Percentiles rank a stretch among this genome's conserved stretches.
Evolutionary conservation across 75 land plant species (phyloP).

Genomic region (Cupressus sempervirens): DNA sequence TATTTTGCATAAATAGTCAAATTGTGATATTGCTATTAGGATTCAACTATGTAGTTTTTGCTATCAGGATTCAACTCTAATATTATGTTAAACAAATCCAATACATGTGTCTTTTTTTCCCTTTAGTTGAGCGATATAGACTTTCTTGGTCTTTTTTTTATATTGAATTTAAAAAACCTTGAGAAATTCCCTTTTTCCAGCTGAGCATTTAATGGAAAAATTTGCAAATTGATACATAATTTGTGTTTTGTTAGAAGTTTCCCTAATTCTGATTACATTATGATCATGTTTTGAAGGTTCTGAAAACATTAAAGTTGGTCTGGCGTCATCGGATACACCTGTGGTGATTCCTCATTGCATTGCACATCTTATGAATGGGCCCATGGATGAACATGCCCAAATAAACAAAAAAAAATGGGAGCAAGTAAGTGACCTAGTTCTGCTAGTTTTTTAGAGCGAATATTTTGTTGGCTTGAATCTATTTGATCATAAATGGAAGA

Average conservation of each 20-base stretch:
- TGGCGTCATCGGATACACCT: conserved; percentile 70
- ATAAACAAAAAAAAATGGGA: neutral
- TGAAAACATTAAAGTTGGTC: conserved; percentile 74
- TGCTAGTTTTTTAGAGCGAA: neutral
- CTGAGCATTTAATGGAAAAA: neutral
- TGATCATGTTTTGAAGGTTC: conserved; percentile 52
- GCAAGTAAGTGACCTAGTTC: conserved; percentile 10
- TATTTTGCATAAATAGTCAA: too few relatives aligned
- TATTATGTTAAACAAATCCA: neutral
- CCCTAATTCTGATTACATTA: neutral
- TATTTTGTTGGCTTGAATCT: neutral
- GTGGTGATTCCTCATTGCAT: conserved; percentile 83
- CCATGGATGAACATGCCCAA: conserved; percentile 25
- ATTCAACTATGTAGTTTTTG: too few relatives aligned
- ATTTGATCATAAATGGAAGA: neutral
- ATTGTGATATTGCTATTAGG: too few relatives aligned
- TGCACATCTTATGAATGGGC: conserved; percentile 44
- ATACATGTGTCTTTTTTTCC: neutral
- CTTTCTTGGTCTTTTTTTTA: neutral
- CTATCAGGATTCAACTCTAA: too few relatives aligned
- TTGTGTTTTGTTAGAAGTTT: too few relatives aligned
- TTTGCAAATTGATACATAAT: neutral
- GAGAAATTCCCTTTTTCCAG: neutral
- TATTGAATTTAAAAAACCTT: neutral
- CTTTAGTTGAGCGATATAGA: neutral